Evolutionary conservation across 2,329 filamentous ascomycete species (phyloP), one percentile per base, ranked within the genome.

Genomic region (Neodidymelliopsis sp.): DNA sequence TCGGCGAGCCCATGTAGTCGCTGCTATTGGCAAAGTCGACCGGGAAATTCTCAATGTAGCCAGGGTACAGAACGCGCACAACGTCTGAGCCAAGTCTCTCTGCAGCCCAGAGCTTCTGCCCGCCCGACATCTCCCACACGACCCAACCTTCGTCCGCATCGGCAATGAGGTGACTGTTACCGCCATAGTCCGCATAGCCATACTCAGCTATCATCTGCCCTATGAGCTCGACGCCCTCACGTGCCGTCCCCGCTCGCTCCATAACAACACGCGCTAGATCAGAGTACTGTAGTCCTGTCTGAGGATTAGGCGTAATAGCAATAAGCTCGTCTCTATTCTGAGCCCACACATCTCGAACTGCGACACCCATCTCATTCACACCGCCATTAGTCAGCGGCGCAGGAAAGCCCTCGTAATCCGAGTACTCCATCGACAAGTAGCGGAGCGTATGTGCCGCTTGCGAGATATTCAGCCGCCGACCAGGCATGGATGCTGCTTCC

Each of bases 381-480:
- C 75, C 74, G n/a, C 75, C 75, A 46, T 77, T 77, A 16, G 75
- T 77, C 23, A 77, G 63, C 2, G 75, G 74, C 20, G 74, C 72
- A 0, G 74, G 74, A 40, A 77, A 77, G 0, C 75, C 74, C 50
- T 76, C 72, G 24, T 68, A 77, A 53, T 77, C 54, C 0, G 63
- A 68, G 51, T 72, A 72, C 19, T 72, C 70, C 69, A 73, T 73
- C 1, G 69, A 72, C 1, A 72, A 53, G 34, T 72, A 73, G 2
- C 69, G 64, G 35, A 64, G 70, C 0, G 70, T 72, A 31, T 70
- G 67, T 1, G 49, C 35, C 10, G 57, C 70, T 62, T 72, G 70
- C 0, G 69, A 66, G 20, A 71, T 71, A 29, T 70, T 62, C 22
- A 73, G 64, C 6, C 66, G 40, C 20, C 60, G 45, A n/a, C 70